Evolutionary conservation across 2,329 filamentous ascomycete genomes (phyloP).

Genomic region (Cladosporium sp.): DNA sequence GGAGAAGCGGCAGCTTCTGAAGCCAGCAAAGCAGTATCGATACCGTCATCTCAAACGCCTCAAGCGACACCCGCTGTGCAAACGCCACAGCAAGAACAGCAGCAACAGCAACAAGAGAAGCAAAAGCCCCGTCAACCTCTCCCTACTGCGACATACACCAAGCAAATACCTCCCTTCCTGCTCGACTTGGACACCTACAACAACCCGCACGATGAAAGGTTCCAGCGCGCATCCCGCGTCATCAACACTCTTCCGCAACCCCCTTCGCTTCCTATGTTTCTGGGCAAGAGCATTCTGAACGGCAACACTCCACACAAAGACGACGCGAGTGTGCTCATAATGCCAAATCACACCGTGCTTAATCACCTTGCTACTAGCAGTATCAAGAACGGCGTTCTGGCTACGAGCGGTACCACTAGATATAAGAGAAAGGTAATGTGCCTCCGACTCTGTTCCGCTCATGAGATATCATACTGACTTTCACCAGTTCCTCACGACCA

Average conservation of each 20-base stretch:
- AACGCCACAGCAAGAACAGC: constrained; percentile 1
- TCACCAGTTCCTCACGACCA: constrained; percentile 79
- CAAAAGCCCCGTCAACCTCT: constrained; percentile 21
- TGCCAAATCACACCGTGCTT: constrained; percentile 94
- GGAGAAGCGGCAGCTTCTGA: not conserved
- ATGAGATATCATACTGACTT: constrained; percentile 13
- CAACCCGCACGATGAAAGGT: constrained; percentile 63
- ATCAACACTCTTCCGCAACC: constrained; percentile 77
- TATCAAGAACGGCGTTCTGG: constrained; percentile 93
- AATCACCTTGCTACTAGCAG: constrained; percentile 97
- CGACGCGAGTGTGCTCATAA: constrained; percentile 92
- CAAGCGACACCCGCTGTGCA: not conserved
- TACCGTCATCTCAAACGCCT: constrained; percentile 1
- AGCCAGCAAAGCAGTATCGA: constrained; percentile 21
- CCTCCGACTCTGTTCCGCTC: not conserved
- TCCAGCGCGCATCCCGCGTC: constrained; percentile 68
- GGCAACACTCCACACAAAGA: constrained; percentile 90
- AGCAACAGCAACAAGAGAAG: constrained; percentile 1
- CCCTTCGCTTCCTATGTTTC: constrained; percentile 80
- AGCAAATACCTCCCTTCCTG: constrained; percentile 76
- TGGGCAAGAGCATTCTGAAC: constrained; percentile 93
- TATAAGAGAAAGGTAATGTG: constrained; percentile 80
- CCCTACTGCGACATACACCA: constrained; percentile 59
- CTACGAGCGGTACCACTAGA: constrained; percentile 93
- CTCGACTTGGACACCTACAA: constrained; percentile 67